Base-by-base conservation (phyloP, 1,284 basidiomycete species). In the Naganishia sp. region DNA sequence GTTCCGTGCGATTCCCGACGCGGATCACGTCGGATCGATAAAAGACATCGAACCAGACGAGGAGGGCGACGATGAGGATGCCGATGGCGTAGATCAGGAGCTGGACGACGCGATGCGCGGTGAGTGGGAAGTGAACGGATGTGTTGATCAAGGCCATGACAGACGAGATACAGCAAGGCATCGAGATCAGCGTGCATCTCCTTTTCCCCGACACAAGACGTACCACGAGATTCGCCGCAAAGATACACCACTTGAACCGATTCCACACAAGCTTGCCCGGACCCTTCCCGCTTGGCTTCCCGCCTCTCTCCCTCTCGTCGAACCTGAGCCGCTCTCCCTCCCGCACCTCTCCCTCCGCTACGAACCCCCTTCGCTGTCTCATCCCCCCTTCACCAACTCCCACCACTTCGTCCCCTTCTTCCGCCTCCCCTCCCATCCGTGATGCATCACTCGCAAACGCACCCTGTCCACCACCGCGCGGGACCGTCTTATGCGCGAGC, bases 11-110 rank as follows among this genome's bases (percentile, higher is more conserved):
- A 76, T 88, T 88, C n/a, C 82, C 86, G 4, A 85, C 84, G 33
- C 85, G 82, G 61, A 88, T 79, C 64, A 88, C 81, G 75, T 86
- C 86, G 21, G 87, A 84, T 70, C 83, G 79, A 25, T 77, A 75
- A 80, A 84, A 87, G 42, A 87, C 82, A 75, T 87, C 84, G 78
- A 88, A 85, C 86, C 86, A 88, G 13, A 85, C 85, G 18, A 88
- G 77, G 25, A 88, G 82, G 69, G 83, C 83, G 69, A 84, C 80
- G 50, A 88, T 79, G 63, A 88, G 81, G 7, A 81, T 80, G 7
- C 79, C 78, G 68, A 88, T 73, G 16, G 85, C 83, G 74, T 87
- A 88, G 2, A 79, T 65, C 44, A 84, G 78, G 63, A 86, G 79
- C 85, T 86, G 72, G 2, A 28, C 23, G 55, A 55, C 15, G 18